Conservation (phyloP, 148 eudicot species). For the Suaeda aralocaspica region DNA sequence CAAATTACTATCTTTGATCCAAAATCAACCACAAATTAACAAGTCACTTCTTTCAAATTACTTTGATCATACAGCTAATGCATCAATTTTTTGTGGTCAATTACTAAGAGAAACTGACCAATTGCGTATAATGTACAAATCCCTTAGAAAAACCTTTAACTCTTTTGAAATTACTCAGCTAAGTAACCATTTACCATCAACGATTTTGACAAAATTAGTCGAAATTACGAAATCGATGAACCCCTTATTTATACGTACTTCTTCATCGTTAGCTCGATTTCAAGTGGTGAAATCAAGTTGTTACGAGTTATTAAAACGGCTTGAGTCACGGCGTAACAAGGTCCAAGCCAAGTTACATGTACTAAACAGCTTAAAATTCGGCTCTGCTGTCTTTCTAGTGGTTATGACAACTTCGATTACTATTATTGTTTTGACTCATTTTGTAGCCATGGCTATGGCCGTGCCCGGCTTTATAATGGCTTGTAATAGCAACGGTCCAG, state of each 20-base stretch:
- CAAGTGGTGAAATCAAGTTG: conserved; percentile 49
- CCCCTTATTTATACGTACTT: conserved; percentile 41
- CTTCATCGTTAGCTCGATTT: conserved; percentile 37
- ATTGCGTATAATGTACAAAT: conserved; percentile 35
- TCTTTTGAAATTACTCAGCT: conserved; percentile 19
- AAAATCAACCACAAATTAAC: conserved; percentile 23
- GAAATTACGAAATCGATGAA: conserved; percentile 44
- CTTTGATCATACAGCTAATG: conserved; percentile 56
- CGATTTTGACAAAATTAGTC: conserved; percentile 27
- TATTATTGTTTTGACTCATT: conserved; percentile 45
- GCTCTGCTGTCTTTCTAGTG: conserved; percentile 52
- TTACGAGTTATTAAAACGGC: conserved; percentile 48
- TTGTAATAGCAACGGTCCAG: conserved; percentile 14
- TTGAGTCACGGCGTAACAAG: conserved; percentile 57
- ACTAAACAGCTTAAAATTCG: conserved; percentile 33
- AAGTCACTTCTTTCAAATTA: conserved; percentile 54
- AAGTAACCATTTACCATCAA: conserved; percentile 23
- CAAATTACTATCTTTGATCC: conserved; percentile 31
- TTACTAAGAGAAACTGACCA: conserved; percentile 56
- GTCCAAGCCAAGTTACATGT: conserved; percentile 39
- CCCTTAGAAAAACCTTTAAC: conserved; percentile 36
- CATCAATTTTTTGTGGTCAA: conserved; percentile 60
- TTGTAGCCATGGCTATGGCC: conserved; percentile 47
- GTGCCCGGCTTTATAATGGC: conserved; percentile 45
- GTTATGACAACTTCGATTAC: conserved; percentile 50